Evolutionary conservation across 2,329 filamentous ascomycete genomes (phyloP).

Genomic region (Cercospora beticola): DNA sequence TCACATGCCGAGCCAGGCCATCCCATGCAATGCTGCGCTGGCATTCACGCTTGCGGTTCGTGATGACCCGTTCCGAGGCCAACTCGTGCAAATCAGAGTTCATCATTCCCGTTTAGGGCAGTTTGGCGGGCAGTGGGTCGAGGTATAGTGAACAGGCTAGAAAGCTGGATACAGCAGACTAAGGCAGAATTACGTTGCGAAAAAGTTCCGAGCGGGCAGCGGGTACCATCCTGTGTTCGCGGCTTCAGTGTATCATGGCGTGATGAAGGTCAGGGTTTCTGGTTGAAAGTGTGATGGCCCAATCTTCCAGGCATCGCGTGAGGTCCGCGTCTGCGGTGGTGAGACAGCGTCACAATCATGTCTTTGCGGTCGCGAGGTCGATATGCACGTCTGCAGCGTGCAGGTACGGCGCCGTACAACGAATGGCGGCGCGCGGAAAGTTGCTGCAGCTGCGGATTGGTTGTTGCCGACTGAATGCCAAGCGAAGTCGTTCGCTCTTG

Average conservation of each 20-base stretch:
- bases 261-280: not conserved
- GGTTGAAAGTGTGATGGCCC: not conserved
- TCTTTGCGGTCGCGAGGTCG: not conserved
- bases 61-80: constrained; percentile 4
- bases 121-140: constrained; percentile 1
- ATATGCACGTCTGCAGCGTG: not conserved
- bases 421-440: not conserved
- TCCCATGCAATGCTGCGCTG: constrained; percentile 12
- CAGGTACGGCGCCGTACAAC: not conserved
- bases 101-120: not conserved
- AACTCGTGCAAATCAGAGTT: constrained; percentile 6
- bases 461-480: not conserved
- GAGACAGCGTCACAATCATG: not conserved
- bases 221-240: not conserved
- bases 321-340: not conserved
- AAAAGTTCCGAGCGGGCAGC: not conserved
- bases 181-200: constrained; percentile 9
- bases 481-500: not conserved
- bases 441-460: not conserved
- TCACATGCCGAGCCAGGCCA: not conserved
- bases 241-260: not conserved
- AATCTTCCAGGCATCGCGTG: not conserved
- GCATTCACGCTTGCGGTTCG: constrained; percentile 8
- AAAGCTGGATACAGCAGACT: constrained; percentile 5
- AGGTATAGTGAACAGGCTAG: constrained; percentile 2